Base-by-base conservation (phyloP, 139 green algal species). In the Chlorella sp. region DNA sequence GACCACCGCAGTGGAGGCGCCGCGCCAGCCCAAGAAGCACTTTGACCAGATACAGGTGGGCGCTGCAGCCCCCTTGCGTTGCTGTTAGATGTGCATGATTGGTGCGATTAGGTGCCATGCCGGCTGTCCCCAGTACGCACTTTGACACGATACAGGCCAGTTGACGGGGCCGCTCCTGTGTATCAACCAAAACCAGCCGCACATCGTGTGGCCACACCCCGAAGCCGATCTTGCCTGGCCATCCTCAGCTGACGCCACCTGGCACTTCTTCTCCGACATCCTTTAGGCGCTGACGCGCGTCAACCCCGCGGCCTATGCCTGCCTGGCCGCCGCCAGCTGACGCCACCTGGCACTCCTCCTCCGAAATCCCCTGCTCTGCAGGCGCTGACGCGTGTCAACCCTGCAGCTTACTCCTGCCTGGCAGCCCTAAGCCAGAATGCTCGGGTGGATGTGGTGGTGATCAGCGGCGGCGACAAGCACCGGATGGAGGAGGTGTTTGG, bases 401-500 rank as follows among this genome's bases (percentile, higher is more conserved):
- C 88, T 12, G 74, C 70, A 4, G 88, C 89, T 26, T 93, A 91
- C 78, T 69, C 80, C 38, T 91, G 85, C 87, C 64, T 94, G 41
- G 62, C 62, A 32, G 79, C 88, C 0, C 89, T 96, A 32, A 88
- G 88, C 74, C 92, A 94, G 44, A 91, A 91, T 56, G 86, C 89
- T 0, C 60, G 34, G 11, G 38, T 82, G 5, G 65, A 85, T 81
- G 88, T 82, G 39, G 76, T 84, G 41, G 64, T 84, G 64, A 96
- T 99, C 89, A 95, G 85, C 76, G 96, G 97, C 74, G 90, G 82
- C 21, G 88, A 90, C 69, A 89, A 90, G 75, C 78, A 80, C 56
- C 94, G 94, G 86, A 89, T 99, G 81, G 93, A 97, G 69, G 94
- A 98, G 84, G 89, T 92, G 0, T 98, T 99, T 86, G 92, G 86